These are phyloP conservation scores for Nigrospora osmanthi DNA, from an alignment of 2,329 filamentous ascomycete species.

Conservation along the genomic window DNA sequence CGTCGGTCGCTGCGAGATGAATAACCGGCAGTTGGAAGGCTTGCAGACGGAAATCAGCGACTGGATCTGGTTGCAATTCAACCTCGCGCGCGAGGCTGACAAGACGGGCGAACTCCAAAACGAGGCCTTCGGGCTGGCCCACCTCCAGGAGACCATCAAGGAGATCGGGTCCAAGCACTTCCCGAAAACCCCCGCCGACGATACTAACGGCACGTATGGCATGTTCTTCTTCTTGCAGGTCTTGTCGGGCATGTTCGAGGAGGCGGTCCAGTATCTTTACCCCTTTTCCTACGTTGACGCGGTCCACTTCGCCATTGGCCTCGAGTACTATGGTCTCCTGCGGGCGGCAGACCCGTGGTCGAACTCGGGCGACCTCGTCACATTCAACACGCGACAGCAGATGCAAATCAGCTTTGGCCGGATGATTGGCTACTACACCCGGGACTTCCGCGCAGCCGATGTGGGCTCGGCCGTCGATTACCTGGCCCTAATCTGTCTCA, in stretches of 20 bases:
- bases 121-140: slow-evolving; percentile 56
- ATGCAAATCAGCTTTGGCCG: slow-evolving; percentile 91
- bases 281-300: slow-evolving; percentile 87
- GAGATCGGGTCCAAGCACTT: slow-evolving; percentile 93
- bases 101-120: slow-evolving; percentile 55
- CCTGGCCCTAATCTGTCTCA: slow-evolving; percentile 83
- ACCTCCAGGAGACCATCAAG: slow-evolving; percentile 70
- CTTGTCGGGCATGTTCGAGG: slow-evolving; percentile 86
- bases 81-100: slow-evolving; percentile 58
- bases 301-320: slow-evolving; percentile 85
- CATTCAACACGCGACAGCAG: slow-evolving; percentile 57
- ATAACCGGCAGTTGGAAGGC: slow-evolving; percentile 55
- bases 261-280: slow-evolving; percentile 86
- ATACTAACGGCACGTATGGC: slow-evolving; percentile 66
- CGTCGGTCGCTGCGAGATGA: slow-evolving; percentile 69
- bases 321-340: slow-evolving; percentile 83
- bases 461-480: slow-evolving; percentile 91
- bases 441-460: slow-evolving; percentile 87
- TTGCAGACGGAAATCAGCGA: slow-evolving; percentile 60
- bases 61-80: slow-evolving; percentile 67
- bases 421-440: slow-evolving; percentile 90
- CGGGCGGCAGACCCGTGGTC: slow-evolving; percentile 76
- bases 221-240: slow-evolving; percentile 93
- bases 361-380: slow-evolving; percentile 62
- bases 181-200: slow-evolving; percentile 70